Evolutionary conservation across 2,329 filamentous ascomycete species (phyloP), one percentile per base, ranked within the genome.

Genomic region (Xylaria sp.): DNA sequence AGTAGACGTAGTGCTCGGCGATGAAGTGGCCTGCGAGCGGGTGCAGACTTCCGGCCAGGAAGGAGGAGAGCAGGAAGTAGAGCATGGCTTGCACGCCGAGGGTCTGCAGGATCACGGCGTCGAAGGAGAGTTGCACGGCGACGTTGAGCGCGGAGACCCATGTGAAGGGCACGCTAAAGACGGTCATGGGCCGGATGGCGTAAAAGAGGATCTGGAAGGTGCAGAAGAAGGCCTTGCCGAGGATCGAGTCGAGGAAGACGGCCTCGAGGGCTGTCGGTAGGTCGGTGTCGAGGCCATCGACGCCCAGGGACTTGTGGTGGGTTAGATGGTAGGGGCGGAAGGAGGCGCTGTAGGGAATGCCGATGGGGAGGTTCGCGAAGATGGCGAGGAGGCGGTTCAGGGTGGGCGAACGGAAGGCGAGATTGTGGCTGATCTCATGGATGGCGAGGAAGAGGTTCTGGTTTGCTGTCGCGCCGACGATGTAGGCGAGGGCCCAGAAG

Each of bases 141-240:
- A 99, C 81, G 76, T 99, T 99, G 76, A 92, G 77, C 60, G 86
- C 81, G 76, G 97, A 92, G 59, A 97, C 85, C 71, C 82, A 83
- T 55, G 93, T 97, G 74, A 97, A 84, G 44, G 93, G 91, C 4
- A 97, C 83, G 68, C 86, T 84, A 82, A 96, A 96, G 68, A 99
- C 84, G 76, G 92, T 87, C 89, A 97, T 96, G 62, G 94, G 94
- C 13, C 94, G 90, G 54, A 99, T 76, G 69, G 94, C 94, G 79
- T 99, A 99, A 83, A 99, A 99, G 73, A 99, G 84, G 75, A 99
- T 97, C 77, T 99, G 94, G 79, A 97, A 99, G 67, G 94, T 99
- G 79, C 90, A 93, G 83, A 99, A 99, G 80, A 99, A 99, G 66
- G 94, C 88, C 78, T 99, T 99, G 74, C 94, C 94, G 16, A 93